Percentiles rank a stretch among this genome's conserved stretches.
Evolutionary conservation across 2,329 filamentous ascomycete species (phyloP).

Genomic region (Trichoderma sp.): DNA sequence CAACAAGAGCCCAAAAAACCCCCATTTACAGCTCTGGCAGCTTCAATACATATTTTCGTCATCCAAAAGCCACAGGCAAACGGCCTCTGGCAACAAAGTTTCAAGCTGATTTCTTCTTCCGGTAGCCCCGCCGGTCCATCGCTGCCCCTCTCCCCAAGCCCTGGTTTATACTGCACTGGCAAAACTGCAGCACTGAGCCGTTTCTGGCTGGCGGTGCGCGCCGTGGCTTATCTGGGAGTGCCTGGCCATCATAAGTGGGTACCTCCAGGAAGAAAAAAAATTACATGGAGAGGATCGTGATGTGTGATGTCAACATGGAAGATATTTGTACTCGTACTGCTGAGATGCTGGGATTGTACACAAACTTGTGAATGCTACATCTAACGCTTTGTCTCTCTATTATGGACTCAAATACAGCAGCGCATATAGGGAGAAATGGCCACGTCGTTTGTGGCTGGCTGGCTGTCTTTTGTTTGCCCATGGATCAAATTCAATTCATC

Average conservation of each 20-base stretch:
- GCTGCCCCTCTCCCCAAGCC: neutral
- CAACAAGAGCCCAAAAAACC: neutral
- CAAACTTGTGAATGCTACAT: neutral
- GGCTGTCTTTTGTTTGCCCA: neutral
- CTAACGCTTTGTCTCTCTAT: neutral
- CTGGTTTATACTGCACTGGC: neutral
- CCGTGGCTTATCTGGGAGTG: neutral
- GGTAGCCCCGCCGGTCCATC: constrained; percentile 6
- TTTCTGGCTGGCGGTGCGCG: neutral
- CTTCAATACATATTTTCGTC: neutral
- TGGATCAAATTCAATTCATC: neutral
- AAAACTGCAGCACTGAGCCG: neutral
- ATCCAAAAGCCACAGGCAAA: neutral
- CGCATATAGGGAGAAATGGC: neutral
- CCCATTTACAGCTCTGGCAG: neutral
- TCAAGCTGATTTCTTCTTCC: neutral
- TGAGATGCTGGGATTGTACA: neutral
- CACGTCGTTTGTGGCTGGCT: neutral
- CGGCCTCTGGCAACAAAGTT: neutral
- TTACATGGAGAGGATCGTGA: neutral
- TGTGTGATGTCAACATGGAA: neutral
- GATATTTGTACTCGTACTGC: neutral
- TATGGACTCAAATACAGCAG: neutral
- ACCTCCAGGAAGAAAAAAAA: neutral
- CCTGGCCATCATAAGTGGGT: neutral